Conservation (phyloP, 441 rosid genomes). For the Brassica hybrid region DNA sequence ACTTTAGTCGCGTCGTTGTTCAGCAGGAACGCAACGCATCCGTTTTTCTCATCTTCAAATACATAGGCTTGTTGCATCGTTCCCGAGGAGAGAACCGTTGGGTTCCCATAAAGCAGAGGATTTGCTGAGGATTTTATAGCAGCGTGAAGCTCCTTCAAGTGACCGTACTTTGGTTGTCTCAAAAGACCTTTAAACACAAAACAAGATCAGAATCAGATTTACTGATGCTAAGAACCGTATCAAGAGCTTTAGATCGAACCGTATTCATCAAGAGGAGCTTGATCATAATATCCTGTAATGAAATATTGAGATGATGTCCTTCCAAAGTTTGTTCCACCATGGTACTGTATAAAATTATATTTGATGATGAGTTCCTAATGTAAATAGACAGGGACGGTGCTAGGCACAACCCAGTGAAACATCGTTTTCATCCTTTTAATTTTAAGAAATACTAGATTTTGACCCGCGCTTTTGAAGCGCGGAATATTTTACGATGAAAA, state of each 20-base stretch:
- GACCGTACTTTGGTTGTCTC: slow-evolving; percentile 90
- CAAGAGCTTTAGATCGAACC: slow-evolving; percentile 50
- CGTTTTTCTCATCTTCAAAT: slow-evolving; percentile 57
- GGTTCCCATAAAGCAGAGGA: slow-evolving; percentile 63
- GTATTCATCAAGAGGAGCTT: slow-evolving; percentile 93
- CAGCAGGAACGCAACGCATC: slow-evolving; percentile 69
- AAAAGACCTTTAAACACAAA: slow-evolving; percentile 56
- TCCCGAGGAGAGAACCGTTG: slow-evolving; percentile 62
- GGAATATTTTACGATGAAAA: too few relatives aligned
- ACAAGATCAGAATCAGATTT: neutral
- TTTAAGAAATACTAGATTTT: too few relatives aligned
- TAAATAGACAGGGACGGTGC: neutral
- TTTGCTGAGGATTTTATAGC: slow-evolving; percentile 63
- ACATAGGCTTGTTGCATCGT: slow-evolving; percentile 78
- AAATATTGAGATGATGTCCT: slow-evolving; percentile 76
- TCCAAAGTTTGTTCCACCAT: slow-evolving; percentile 93
- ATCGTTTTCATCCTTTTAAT: too few relatives aligned
- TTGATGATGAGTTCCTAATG: neutral
- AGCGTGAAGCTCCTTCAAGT: slow-evolving; percentile 75
- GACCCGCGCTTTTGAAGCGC: too few relatives aligned
- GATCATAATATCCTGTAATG: slow-evolving; percentile 82
- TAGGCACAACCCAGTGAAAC: neutral
- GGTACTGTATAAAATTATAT: slow-evolving; percentile 54
- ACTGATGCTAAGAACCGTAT: neutral
- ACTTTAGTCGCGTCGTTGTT: slow-evolving; percentile 46